Base-by-base conservation (phyloP, 805 yeast genomes). In the Limtongozyma cylindracea region DNA sequence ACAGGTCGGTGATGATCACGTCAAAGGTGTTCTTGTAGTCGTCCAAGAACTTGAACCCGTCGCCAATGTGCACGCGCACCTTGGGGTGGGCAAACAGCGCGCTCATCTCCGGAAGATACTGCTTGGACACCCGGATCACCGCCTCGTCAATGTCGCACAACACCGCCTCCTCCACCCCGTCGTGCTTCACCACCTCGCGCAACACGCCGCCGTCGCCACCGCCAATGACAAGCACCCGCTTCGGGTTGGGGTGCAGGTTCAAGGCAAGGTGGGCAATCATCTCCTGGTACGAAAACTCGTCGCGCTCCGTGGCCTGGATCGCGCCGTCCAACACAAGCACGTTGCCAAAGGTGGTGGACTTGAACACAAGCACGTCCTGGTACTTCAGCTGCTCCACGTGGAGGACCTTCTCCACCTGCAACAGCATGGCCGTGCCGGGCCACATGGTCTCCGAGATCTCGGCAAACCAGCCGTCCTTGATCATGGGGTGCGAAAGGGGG, bases 181-280 rank as follows among this genome's bases (percentile, higher is more conserved):
- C 67, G 49, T 84, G 94, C 52, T 84, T 84, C 40, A 80, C 76
- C 40, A 82, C 60, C 50, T 84, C 96, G 51, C 96, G 67, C 38
- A 84, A 61, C 23, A 84, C 96, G 49, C 96, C 96, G 36, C 98
- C 98, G 46, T 84, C 98, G 40, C 98, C 98, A 31, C 98, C 98
- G 27, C 98, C 98, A 39, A 84, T 74, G 30, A 84, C 96, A 25
- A 84, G 56, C 12, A 91, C 95, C 37, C 61, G 70, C 58, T 76
- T 77, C 26, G 96, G 96, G 53, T 76, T 68, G 36, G 93, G 82
- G 51, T 88, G 96, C 24, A 88, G 67, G 62, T 71, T 74, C 47
- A 88, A 40, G 5, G 92, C 93, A 39, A 88, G 58, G 49, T 84
- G 95, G 19, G 95, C 56, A 47, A 84, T 84, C 96, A 84, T 88